A percentile compares a stretch with the other conserved stretches of the same genome.
These are phyloP conservation scores for Lactifluus pinguis DNA, from an alignment of 768 basidiomycete genomes.

Conservation along the genomic window DNA sequence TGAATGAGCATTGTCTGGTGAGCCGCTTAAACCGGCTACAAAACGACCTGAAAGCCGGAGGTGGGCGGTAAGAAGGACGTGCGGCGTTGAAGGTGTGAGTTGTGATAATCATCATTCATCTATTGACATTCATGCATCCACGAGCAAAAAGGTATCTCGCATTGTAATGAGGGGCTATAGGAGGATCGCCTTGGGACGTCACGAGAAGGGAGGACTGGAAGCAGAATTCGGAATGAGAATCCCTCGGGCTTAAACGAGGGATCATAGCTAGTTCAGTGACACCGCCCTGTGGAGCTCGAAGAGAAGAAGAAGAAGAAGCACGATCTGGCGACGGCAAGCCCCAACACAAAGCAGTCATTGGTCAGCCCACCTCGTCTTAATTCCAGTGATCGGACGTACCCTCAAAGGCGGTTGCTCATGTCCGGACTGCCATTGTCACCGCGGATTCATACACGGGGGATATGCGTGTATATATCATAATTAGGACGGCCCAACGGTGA, in stretches of 20 bases:
- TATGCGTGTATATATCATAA: neutral
- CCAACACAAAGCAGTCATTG: neutral
- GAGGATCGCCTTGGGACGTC: slow-evolving; percentile 10
- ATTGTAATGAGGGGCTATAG: too few species aligned
- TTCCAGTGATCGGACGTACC: neutral
- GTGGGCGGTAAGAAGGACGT: neutral
- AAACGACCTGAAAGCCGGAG: neutral
- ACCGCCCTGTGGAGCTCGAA: slow-evolving; percentile 1
- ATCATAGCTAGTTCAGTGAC: neutral
- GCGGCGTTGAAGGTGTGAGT: neutral
- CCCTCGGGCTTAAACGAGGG: neutral
- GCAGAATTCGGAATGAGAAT: neutral
- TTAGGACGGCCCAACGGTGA: neutral
- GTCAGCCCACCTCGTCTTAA: too few species aligned
- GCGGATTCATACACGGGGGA: neutral
- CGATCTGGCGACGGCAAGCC: neutral
- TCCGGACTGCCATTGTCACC: neutral
- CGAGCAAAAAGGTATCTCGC: neutral
- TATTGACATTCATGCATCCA: neutral
- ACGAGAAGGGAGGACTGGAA: neutral
- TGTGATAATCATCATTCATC: neutral
- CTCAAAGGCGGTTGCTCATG: neutral
- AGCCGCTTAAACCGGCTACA: neutral
- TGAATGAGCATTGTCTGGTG: neutral
- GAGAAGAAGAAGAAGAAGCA: slow-evolving; percentile 4